Percentiles rank a stretch among this genome's conserved stretches.
Conservation (phyloP, 2,329 filamentous ascomycete genomes). For the Trichoderma arundinaceum region DNA sequence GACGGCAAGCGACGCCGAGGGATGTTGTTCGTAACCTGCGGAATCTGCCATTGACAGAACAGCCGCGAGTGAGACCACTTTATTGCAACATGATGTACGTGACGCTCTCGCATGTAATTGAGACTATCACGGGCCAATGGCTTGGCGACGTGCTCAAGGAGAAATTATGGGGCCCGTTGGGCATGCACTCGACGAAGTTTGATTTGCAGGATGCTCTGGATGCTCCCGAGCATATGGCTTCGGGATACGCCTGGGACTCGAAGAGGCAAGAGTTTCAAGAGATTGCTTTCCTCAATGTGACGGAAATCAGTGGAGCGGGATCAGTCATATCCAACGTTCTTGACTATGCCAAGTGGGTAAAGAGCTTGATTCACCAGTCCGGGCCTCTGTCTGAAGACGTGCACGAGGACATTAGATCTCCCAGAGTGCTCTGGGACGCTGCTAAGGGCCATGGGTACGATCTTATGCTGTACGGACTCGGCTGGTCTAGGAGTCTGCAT, state of each 20-base stretch:
- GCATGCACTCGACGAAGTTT: slow-evolving; percentile 53
- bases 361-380: slow-evolving; percentile 49
- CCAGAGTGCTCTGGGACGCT: slow-evolving; percentile 40
- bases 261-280: slow-evolving; percentile 35
- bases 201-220: slow-evolving; percentile 40
- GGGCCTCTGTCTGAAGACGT: slow-evolving; percentile 37
- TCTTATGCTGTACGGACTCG: slow-evolving; percentile 40
- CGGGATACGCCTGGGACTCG: slow-evolving; percentile 50
- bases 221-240: slow-evolving; percentile 44
- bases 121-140: slow-evolving; percentile 47
- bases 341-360: slow-evolving; percentile 60
- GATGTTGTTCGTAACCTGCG: slow-evolving; percentile 52
- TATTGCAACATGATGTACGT: slow-evolving; percentile 60
- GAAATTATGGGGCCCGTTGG: slow-evolving; percentile 52
- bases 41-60: slow-evolving; percentile 50
- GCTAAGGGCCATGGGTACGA: slow-evolving; percentile 24
- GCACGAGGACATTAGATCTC: slow-evolving; percentile 41
- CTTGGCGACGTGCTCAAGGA: slow-evolving; percentile 50
- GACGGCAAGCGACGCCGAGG: slow-evolving; percentile 40
- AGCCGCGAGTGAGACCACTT: slow-evolving; percentile 52
- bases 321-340: slow-evolving; percentile 52
- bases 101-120: slow-evolving; percentile 53
- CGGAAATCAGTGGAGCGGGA: slow-evolving; percentile 49
- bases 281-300: slow-evolving; percentile 38
- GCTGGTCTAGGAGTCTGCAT: slow-evolving; percentile 40